These are phyloP conservation scores for Fusarium foetens DNA, from an alignment of 2,329 filamentous ascomycete genomes.

Conservation along the genomic window DNA sequence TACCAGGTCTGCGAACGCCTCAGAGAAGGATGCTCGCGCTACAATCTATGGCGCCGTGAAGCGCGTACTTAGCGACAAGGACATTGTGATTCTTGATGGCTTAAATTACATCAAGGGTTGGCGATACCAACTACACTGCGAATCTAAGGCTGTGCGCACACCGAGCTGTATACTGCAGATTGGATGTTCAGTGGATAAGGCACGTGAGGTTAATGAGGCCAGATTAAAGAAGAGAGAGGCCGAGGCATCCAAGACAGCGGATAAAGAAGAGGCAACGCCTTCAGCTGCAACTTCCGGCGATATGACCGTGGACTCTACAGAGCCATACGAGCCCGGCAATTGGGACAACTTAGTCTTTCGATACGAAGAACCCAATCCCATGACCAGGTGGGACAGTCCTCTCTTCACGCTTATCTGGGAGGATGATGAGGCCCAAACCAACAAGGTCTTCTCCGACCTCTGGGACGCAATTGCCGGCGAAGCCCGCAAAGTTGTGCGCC, in stretches of 20 bases:
- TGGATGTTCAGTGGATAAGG: constrained; percentile 64
- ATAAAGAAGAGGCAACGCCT: background rate
- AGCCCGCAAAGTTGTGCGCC: constrained; percentile 70
- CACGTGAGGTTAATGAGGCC: constrained; percentile 68
- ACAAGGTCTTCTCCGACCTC: constrained; percentile 69
- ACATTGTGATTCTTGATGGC: constrained; percentile 82
- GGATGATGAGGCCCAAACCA: constrained; percentile 70
- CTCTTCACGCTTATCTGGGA: constrained; percentile 83
- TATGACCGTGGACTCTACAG: constrained; percentile 40
- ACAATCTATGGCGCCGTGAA: constrained; percentile 82
- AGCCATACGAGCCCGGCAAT: constrained; percentile 65
- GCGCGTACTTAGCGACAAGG: constrained; percentile 74
- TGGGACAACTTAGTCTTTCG: constrained; percentile 84
- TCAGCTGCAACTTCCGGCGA: background rate
- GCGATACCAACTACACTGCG: constrained; percentile 86
- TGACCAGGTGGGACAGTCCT: constrained; percentile 86
- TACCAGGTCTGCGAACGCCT: constrained; percentile 75
- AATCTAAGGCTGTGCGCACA: constrained; percentile 82
- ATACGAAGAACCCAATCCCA: constrained; percentile 87
- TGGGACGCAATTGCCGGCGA: constrained; percentile 79
- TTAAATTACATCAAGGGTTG: constrained; percentile 92
- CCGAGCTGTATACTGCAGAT: constrained; percentile 79
- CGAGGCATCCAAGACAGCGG: background rate
- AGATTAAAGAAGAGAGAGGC: constrained; percentile 54
- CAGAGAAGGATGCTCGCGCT: constrained; percentile 85